phyloP scores from a whole-genome alignment of 768 basidiomycete genomes.

The Tricholoma sp. region DNA sequence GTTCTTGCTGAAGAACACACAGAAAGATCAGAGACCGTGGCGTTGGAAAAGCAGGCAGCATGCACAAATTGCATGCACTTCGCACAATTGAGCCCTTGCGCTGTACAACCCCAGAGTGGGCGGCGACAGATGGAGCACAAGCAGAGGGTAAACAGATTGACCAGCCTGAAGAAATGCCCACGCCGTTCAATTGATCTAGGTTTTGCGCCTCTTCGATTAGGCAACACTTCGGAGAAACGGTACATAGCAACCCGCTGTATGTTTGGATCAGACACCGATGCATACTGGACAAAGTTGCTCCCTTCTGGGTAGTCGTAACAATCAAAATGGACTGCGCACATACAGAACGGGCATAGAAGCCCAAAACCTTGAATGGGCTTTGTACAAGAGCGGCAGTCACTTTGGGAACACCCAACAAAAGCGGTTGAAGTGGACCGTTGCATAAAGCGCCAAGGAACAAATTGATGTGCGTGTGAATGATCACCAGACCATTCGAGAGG shows the following conservation, averaged over 20 bases:
- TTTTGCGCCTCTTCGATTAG: constrained; percentile 22
- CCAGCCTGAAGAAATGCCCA: constrained; percentile 48
- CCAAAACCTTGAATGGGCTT: constrained; percentile 59
- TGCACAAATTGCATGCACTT: constrained; percentile 62
- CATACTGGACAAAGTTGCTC: constrained; percentile 51
- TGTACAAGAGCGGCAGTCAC: constrained; percentile 53
- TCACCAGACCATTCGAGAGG: constrained; percentile 13
- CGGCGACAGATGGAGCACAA: constrained; percentile 61
- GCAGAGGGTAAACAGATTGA: constrained; percentile 71
- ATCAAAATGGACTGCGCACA: constrained; percentile 66
- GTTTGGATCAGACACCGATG: constrained; percentile 35
- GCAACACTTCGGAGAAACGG: constrained; percentile 50
- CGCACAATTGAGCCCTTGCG: constrained; percentile 61
- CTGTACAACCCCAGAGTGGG: constrained; percentile 68
- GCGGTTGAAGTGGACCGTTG: constrained; percentile 16
- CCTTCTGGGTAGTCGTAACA: constrained; percentile 74
- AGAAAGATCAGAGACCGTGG: constrained; percentile 21
- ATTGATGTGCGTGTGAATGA: constrained; percentile 54
- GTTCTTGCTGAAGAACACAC: constrained; percentile 35
- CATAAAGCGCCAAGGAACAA: constrained; percentile 60
- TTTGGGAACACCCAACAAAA: constrained; percentile 30
- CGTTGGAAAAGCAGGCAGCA: constrained; percentile 35
- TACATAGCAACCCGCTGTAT: constrained; percentile 56
- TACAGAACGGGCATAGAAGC: constrained; percentile 66
- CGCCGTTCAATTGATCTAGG: constrained; percentile 19